Evolutionary conservation across 495 filamentous ascomycete genomes (phyloP), one percentile per base, ranked within the genome.

Genomic region (Hyaloscypha variabilis): DNA sequence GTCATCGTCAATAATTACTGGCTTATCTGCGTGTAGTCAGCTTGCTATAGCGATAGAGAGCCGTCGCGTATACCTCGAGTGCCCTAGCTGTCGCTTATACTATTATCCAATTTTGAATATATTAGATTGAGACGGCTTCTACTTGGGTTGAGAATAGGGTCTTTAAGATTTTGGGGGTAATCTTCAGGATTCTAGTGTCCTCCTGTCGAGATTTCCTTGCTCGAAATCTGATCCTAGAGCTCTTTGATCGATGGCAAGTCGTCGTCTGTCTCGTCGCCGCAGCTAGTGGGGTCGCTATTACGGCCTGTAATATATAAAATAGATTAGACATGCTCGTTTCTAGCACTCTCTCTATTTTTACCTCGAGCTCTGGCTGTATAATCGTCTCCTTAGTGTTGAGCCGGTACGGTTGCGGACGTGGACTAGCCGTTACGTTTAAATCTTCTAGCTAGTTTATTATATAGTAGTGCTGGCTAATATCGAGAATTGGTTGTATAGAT

Each of bases 1-100:
- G 25, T 59, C 5, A 59, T 59, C 26, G 34, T 59, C 21, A n/a
- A 59, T 25, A 59, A 59, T 34, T 8, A 59, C 58, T 26, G 8
- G 58, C 21, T 29, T 61, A 3, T 49, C 34, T 61, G 8, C 23
- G 23, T 50, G 50, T 61, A 8, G 19, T 54, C 3, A 54, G 21
- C 51, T 54, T 54, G 21, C 21, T 54, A 54, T 26, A 54, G 21
- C 5, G 3, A 29, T 54, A 17, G 26, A 54, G 51, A 54, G 51
- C 51, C 3, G 6, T 54, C 3, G 21, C 19, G 26, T 17, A 54
- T 29, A 54, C 51, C 51, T 26, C 21, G 21, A 54, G 51, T 54
- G 8, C 26, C 21, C 19, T 28, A 17, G 51, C 3, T 17, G 5
- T 54, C 3, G 3, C 39, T 17, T 46, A 1, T 14, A 26, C 21